phyloP scores from a whole-genome alignment of 768 basidiomycete species.

The Leccinum fibrillosum region DNA sequence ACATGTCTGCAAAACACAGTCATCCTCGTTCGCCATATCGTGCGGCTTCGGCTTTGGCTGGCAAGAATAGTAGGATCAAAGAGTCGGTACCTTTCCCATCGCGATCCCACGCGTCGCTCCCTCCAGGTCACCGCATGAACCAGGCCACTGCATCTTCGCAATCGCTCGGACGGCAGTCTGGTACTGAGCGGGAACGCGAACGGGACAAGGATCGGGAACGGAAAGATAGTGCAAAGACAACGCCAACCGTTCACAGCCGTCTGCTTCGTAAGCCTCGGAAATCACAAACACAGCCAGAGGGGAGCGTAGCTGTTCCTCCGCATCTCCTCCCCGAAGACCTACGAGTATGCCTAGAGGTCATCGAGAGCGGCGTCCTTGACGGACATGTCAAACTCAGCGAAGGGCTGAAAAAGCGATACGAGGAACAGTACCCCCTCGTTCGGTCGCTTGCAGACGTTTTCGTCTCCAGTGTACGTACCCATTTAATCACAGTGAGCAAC shows the following conservation, averaged over 20 bases:
- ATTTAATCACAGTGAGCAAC: conserved; percentile 6
- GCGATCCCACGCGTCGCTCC: conserved; percentile 75
- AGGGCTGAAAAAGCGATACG: conserved; percentile 85
- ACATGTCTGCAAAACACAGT: conserved; percentile 47
- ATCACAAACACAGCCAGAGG: conserved; percentile 51
- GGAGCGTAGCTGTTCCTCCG: conserved; percentile 56
- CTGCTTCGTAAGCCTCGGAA: conserved; percentile 70
- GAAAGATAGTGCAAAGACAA: conserved; percentile 39
- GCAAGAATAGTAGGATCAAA: conserved; percentile 37
- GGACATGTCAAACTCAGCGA: conserved; percentile 87
- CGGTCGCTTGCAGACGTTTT: conserved; percentile 95
- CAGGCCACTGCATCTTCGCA: conserved; percentile 61
- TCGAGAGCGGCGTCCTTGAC: conserved; percentile 81
- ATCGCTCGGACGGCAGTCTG: conserved; percentile 71
- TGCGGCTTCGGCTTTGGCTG: conserved; percentile 39
- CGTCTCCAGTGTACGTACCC: conserved; percentile 74
- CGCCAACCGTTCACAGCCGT: conserved; percentile 34
- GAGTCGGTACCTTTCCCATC: conserved; percentile 72
- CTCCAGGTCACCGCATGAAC: conserved; percentile 54
- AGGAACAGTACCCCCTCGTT: conserved; percentile 93
- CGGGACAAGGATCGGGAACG: conserved; percentile 46
- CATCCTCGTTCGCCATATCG: conserved; percentile 82
- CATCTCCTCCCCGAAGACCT: conserved; percentile 87
- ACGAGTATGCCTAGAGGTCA: conserved; percentile 79
- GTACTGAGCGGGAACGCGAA: conserved; percentile 42